Evolutionary conservation across 192 early-diverging fungal genomes (phyloP).

Genomic region (Nowakowskiella sp.): DNA sequence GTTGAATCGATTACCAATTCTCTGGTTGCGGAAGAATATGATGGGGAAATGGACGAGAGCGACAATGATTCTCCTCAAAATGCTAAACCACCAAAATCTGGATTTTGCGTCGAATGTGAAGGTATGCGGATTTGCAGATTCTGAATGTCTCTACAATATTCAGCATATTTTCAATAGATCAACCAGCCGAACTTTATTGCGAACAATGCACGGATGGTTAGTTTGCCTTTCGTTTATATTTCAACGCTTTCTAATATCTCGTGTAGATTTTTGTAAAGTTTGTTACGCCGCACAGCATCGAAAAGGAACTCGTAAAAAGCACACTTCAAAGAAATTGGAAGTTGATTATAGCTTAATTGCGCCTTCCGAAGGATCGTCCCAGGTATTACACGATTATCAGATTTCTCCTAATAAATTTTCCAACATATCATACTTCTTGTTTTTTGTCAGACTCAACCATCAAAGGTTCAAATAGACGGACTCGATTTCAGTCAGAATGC

Average conservation of each 20-base stretch:
- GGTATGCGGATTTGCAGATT: conserved; percentile 11
- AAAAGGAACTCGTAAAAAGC: conserved; percentile 36
- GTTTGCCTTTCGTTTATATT: background rate
- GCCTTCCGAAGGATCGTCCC: too few species aligned
- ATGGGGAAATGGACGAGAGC: conserved; percentile 19
- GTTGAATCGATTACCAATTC: conserved; percentile 1
- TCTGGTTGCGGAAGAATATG: conserved; percentile 40
- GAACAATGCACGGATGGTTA: conserved; percentile 63
- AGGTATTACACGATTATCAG: too few species aligned
- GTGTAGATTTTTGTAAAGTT: conserved; percentile 87
- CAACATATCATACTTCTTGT: too few species aligned
- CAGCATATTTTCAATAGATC: conserved; percentile 16
- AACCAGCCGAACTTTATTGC: conserved; percentile 59
- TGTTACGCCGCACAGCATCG: conserved; percentile 57
- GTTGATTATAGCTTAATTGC: too few species aligned
- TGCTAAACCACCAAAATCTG: conserved; percentile 13
- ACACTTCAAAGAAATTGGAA: conserved; percentile 21
- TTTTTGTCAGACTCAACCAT: too few species aligned
- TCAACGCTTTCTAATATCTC: too few species aligned
- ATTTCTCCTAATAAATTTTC: too few species aligned
- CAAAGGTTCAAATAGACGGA: too few species aligned
- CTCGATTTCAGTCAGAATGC: conserved; percentile 17
- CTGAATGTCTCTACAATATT: background rate
- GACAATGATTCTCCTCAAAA: conserved; percentile 23
- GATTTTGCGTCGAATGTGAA: conserved; percentile 84